Conservation (phyloP, 2,329 filamentous ascomycete species). For the Beauveria sp. region DNA sequence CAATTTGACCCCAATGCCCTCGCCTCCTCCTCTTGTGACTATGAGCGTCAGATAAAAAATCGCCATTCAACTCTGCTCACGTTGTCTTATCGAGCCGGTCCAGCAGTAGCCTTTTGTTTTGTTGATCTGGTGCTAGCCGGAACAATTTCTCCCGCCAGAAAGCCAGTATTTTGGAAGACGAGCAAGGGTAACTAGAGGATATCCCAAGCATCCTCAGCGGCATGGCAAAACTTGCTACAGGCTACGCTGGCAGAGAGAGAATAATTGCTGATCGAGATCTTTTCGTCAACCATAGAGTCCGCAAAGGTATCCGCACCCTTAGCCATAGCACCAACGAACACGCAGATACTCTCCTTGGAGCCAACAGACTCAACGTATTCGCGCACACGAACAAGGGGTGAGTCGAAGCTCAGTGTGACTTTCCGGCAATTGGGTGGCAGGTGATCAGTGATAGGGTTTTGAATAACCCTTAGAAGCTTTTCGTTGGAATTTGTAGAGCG, state of each 20-base stretch:
- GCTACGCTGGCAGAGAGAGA: conserved; percentile 95
- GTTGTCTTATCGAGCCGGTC: neutral
- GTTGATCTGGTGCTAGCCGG: neutral
- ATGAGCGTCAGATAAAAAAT: neutral
- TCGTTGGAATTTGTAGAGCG: conserved; percentile 95
- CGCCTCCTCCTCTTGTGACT: neutral
- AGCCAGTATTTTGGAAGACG: neutral
- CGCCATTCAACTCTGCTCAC: neutral
- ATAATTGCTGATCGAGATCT: conserved; percentile 97
- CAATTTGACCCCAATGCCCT: neutral
- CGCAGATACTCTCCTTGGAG: conserved; percentile 86
- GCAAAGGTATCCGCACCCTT: conserved; percentile 95
- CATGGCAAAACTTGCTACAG: conserved; percentile 99
- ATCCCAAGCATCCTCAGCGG: conserved; percentile 92
- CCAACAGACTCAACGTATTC: conserved; percentile 79
- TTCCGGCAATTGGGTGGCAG: conserved; percentile 96
- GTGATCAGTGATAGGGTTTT: conserved; percentile 96
- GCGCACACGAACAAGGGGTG: conserved; percentile 74
- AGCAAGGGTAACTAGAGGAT: conserved; percentile 54
- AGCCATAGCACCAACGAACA: conserved; percentile 97
- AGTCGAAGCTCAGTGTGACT: conserved; percentile 91
- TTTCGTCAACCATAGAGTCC: conserved; percentile 88
- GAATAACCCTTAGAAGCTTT: conserved; percentile 94
- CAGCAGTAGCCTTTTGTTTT: neutral
- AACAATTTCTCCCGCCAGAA: neutral